These are phyloP conservation scores for Yamadazyma scolyti DNA, from an alignment of 805 yeast species.

Conservation along the genomic window DNA sequence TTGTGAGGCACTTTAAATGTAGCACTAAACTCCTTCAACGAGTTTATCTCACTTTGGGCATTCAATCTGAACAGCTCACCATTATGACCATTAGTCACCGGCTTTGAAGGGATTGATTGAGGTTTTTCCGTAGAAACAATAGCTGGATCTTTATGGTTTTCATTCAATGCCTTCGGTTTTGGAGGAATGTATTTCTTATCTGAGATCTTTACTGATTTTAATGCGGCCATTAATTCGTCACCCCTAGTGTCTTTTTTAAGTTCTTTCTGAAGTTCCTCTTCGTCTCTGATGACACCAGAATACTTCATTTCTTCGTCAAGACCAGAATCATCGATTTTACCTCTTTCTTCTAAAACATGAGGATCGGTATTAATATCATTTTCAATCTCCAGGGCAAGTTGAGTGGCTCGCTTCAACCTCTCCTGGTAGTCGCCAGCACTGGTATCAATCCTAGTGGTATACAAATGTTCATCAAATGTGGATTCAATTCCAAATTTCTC, in stretches of 20 bases:
- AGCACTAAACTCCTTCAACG: slow-evolving; percentile 74
- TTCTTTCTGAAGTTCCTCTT: neutral
- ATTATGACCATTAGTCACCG: slow-evolving; percentile 17
- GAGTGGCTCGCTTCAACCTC: slow-evolving; percentile 67
- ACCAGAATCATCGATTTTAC: slow-evolving; percentile 71
- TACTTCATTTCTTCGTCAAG: slow-evolving; percentile 94
- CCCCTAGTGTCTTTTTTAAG: slow-evolving; percentile 31
- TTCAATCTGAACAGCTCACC: slow-evolving; percentile 41
- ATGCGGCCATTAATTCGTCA: slow-evolving; percentile 46
- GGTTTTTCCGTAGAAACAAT: slow-evolving; percentile 51
- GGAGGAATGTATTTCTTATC: slow-evolving; percentile 52
- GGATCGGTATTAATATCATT: slow-evolving; percentile 62
- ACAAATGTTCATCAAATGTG: slow-evolving; percentile 77
- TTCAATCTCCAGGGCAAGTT: slow-evolving; percentile 81
- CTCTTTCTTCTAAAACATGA: slow-evolving; percentile 92
- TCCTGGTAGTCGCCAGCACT: slow-evolving; percentile 69
- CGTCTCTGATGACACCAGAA: slow-evolving; percentile 75
- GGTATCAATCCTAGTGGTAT: slow-evolving; percentile 74
- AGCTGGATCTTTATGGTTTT: slow-evolving; percentile 61
- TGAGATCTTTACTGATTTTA: slow-evolving; percentile 26
- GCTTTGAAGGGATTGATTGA: slow-evolving; percentile 31
- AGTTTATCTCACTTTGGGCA: slow-evolving; percentile 62
- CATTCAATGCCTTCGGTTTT: slow-evolving; percentile 46
- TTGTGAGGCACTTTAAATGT: slow-evolving; percentile 69
- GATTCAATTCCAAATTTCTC: slow-evolving; percentile 85